Conservation (phyloP, 1,139 yeast species). For the Williopsis jadinii region DNA sequence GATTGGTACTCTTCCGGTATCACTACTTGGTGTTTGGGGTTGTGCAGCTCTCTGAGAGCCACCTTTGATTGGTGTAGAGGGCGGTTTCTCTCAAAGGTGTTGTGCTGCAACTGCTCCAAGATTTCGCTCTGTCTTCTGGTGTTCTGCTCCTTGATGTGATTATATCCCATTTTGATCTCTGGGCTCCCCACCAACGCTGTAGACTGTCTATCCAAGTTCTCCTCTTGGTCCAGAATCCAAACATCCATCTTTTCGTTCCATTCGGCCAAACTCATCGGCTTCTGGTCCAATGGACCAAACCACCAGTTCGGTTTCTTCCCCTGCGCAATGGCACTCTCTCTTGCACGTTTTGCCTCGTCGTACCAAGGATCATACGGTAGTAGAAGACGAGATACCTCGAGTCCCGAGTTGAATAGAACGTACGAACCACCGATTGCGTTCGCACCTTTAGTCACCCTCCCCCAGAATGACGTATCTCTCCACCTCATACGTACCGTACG, state of each 20-base stretch:
- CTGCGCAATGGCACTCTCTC: constrained; percentile 35
- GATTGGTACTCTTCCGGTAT: constrained; percentile 16
- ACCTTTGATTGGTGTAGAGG: constrained; percentile 12
- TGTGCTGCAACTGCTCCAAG: constrained; percentile 11
- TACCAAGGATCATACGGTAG: constrained; percentile 59
- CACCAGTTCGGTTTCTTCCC: constrained; percentile 44
- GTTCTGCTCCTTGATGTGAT: constrained; percentile 12
- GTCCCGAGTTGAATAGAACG: constrained; percentile 28
- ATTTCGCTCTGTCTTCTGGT: constrained; percentile 15
- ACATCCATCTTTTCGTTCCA: constrained; percentile 38
- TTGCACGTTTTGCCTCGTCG: constrained; percentile 47
- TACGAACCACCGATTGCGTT: constrained; percentile 16
- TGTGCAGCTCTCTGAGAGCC: background rate
- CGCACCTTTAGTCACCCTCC: constrained; percentile 8
- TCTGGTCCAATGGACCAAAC: constrained; percentile 52
- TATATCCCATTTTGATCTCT: constrained; percentile 15
- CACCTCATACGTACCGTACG: constrained; percentile 16
- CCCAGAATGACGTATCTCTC: constrained; percentile 13
- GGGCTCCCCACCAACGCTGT: constrained; percentile 10
- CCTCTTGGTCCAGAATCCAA: constrained; percentile 19
- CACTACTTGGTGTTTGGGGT: constrained; percentile 3
- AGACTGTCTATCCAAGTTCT: constrained; percentile 6
- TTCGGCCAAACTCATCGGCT: constrained; percentile 44
- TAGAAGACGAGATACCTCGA: constrained; percentile 43
- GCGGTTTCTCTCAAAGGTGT: constrained; percentile 10